Base-by-base conservation (phyloP, 2,329 filamentous ascomycete species). In the Xylogone sp. region DNA sequence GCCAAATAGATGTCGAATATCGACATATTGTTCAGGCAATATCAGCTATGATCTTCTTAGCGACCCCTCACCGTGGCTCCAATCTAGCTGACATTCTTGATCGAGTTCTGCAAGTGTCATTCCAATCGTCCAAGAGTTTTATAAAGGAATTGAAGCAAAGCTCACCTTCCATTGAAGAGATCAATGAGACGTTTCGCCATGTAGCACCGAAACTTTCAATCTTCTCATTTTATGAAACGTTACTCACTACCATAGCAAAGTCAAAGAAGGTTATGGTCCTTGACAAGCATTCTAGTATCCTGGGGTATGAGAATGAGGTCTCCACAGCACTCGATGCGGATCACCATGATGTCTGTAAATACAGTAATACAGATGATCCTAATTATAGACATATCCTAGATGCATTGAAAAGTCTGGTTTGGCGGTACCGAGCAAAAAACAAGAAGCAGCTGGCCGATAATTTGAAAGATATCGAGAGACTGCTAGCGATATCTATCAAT, bases 321-420 rank as follows among this genome's bases (percentile, higher is more conserved):
- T 56, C 50, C 18, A 52, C 45, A 18, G 39, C 52, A 8, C 29
- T 67, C 3, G 53, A 64, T 55, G 66, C 65, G 10, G 60, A 68
- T 52, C 68, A 69, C 51, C 63, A 64, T 21, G 34, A 29, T 12
- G 59, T 70, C 4, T 66, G 63, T 58, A 69, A 68, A 49, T 70
- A 59, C 52, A 22, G 50, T 5, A 56, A 43, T 43, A 49, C 43
- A 5, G 13, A 45, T 5, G 66, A 69, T 55, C 53, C 62, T 1
- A 58, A 59, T 22, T 61, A 59, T 48, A 7, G 27, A 6, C 54
- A 31, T 6, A 2, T 61, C 31, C 39, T 57, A 4, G 59, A 61
- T 49, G 43, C 56, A 13, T 43, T 60, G 21, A 44, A 24, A 2
- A 20, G 52, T 1, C 43, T 43, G 16, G 43, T 56, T 31, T 19